Evolutionary conservation across 1,284 basidiomycete genomes (phyloP).

Genomic region (Apiotrichum domesticum): DNA sequence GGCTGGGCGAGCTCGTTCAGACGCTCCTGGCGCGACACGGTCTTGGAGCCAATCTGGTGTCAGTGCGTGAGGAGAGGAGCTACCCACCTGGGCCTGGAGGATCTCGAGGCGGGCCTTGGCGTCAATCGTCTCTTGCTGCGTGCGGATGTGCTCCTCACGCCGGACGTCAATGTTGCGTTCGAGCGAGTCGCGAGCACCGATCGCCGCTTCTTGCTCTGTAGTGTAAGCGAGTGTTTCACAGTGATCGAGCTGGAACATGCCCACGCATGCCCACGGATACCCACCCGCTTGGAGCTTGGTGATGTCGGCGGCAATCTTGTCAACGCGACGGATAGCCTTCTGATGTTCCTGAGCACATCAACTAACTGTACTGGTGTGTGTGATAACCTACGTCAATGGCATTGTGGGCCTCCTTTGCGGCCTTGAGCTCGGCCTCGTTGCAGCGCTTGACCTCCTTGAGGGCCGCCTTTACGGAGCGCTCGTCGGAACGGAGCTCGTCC

Average conservation of each 20-base stretch:
- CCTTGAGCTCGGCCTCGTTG: conserved; percentile 37
- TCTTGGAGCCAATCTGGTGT: neutral
- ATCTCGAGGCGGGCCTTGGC: conserved; percentile 28
- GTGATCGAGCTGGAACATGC: no score
- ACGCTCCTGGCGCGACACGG: neutral
- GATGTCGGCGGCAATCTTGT: conserved; percentile 30
- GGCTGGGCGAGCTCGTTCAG: neutral
- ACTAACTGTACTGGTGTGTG: neutral
- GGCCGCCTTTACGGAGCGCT: conserved; percentile 28
- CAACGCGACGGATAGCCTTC: conserved; percentile 33
- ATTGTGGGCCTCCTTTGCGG: conserved; percentile 29
- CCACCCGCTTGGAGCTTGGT: conserved; percentile 31
- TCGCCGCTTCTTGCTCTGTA: conserved; percentile 30
- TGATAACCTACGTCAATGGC: conserved; percentile 24
- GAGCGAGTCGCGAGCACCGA: conserved; percentile 21
- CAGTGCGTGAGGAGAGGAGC: neutral
- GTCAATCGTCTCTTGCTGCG: conserved; percentile 19
- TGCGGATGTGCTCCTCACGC: conserved; percentile 22
- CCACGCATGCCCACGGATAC: conserved; percentile 4
- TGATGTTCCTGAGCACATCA: conserved; percentile 23
- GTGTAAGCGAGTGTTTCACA: no score
- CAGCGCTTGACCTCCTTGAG: conserved; percentile 35
- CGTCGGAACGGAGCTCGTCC: conserved; percentile 29
- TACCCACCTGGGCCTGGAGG: conserved; percentile 21
- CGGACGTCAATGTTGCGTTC: conserved; percentile 21